Evolutionary conservation across 1,139 yeast genomes (phyloP), one percentile per base, ranked within the genome.

Genomic region (Meyerozyma athensensis): DNA sequence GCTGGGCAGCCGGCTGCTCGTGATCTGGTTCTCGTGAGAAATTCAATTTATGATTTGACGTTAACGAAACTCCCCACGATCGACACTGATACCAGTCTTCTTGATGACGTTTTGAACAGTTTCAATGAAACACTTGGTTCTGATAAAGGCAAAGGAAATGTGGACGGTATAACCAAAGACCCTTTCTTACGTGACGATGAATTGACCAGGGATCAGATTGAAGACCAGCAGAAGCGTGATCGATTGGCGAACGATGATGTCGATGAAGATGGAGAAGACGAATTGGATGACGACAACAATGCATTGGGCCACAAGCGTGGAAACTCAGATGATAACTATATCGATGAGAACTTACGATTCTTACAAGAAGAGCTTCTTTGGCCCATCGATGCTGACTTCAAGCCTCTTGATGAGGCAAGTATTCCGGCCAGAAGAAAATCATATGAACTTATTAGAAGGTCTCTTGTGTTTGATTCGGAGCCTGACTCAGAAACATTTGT

Each of bases 111-210:
- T 48, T 47, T 66, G 49, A 40, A 40, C 17, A 54, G 56, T 10
- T 59, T 64, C 40, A 62, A 59, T 36, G 62, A 54, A 19, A 52
- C 49, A 33, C 45, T 57, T 34, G 54, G 51, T 40, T 43, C 45
- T 37, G 35, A 46, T 26, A 36, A 48, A 19, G 20, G 7, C 18
- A 33, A 36, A 26, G 16, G 16, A 32, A 16, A 24, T n/a, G 19
- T 16, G 7, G 43, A 52, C 23, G 52, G 50, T 37, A 33, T 38
- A 4, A 39, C 53, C n/a, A 56, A 52, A 30, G 65, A 60, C 23
- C 69, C 69, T 24, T 63, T 66, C 42, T 57, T 70, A 40, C 58
- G 55, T 38, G 75, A 70, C 49, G 75, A 69, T 42, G 75, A 70
- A 43, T 60, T 70, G 40, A 64, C 72, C 2, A 51, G 50, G 31